Percentiles rank a stretch among this genome's conserved stretches.
Evolutionary conservation across 2,329 filamentous ascomycete species (phyloP).

Genomic region (Colletotrichum sp.): DNA sequence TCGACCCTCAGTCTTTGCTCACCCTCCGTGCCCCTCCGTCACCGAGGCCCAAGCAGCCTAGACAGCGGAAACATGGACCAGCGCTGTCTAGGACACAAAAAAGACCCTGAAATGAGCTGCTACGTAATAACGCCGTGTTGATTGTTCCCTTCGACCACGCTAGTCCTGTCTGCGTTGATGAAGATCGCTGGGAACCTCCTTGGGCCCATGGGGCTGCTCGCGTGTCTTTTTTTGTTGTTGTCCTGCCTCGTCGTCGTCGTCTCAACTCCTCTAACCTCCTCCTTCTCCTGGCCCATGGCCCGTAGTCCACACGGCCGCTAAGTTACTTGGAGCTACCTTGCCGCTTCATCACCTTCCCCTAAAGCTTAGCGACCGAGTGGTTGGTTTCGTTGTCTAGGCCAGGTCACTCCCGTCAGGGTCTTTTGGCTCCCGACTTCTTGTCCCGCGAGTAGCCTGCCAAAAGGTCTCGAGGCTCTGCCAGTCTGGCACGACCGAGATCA

Average conservation of each 20-base stretch:
- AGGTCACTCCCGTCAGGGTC: background rate
- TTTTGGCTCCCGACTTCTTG: background rate
- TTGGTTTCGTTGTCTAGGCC: background rate
- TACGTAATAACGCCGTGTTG: conserved; percentile 7
- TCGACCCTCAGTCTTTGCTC: background rate
- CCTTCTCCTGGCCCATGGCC: background rate
- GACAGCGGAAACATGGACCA: conserved; percentile 1
- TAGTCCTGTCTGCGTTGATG: background rate
- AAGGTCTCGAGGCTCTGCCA: background rate
- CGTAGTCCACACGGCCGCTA: conserved; percentile 6
- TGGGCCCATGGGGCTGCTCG: conserved; percentile 4
- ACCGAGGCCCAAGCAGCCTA: background rate
- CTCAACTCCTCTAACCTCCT: background rate
- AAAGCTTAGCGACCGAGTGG: background rate
- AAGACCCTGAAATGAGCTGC: conserved; percentile 17
- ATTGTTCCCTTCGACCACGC: background rate
- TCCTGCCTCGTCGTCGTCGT: background rate
- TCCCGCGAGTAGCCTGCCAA: background rate
- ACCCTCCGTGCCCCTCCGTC: background rate
- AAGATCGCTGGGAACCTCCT: conserved; percentile 12
- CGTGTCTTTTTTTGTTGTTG: background rate
- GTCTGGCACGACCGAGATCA: background rate
- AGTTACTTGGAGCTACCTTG: background rate
- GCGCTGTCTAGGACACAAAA: background rate
- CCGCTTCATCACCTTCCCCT: background rate